phyloP scores from a whole-genome alignment of 257 asterid genomes.

The Petunia secreta region DNA sequence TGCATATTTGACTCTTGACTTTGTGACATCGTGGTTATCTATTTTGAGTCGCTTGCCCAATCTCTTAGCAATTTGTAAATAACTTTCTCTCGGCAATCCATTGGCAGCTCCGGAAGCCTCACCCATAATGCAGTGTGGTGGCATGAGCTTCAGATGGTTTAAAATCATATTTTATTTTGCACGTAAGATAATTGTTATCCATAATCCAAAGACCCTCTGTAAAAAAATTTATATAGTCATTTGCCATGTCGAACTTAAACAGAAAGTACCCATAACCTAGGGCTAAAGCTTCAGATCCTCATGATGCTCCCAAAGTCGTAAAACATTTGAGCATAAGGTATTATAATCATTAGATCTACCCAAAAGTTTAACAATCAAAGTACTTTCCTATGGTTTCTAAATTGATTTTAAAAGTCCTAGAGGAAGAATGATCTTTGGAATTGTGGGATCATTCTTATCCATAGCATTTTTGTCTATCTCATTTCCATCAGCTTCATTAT shows the following conservation, averaged over 20 bases:
- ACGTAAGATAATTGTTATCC: not conserved
- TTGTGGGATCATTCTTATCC: too few relatives aligned
- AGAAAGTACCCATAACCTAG: not conserved
- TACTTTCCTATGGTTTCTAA: not conserved
- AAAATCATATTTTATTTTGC: too few relatives aligned
- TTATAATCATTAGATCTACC: too few relatives aligned
- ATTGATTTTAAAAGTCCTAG: too few relatives aligned
- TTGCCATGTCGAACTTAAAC: not conserved
- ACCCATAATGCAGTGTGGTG: not conserved
- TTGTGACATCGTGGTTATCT: too few relatives aligned
- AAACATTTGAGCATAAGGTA: not conserved
- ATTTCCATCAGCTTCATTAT: too few relatives aligned
- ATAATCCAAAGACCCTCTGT: not conserved
- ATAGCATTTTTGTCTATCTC: too few relatives aligned
- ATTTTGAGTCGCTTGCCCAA: too few relatives aligned
- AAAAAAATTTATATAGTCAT: not conserved
- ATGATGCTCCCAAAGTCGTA: not conserved
- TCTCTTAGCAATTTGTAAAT: too few relatives aligned
- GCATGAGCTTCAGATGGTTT: not conserved
- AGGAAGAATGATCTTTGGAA: too few relatives aligned
- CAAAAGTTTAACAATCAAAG: not conserved
- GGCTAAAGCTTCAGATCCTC: not conserved
- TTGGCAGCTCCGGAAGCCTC: too few relatives aligned
- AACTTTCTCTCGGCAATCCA: not conserved
- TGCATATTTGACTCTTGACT: not conserved